These are phyloP conservation scores for Nasturtium officinale DNA, from an alignment of 345 rosid species.

Conservation along the genomic window DNA sequence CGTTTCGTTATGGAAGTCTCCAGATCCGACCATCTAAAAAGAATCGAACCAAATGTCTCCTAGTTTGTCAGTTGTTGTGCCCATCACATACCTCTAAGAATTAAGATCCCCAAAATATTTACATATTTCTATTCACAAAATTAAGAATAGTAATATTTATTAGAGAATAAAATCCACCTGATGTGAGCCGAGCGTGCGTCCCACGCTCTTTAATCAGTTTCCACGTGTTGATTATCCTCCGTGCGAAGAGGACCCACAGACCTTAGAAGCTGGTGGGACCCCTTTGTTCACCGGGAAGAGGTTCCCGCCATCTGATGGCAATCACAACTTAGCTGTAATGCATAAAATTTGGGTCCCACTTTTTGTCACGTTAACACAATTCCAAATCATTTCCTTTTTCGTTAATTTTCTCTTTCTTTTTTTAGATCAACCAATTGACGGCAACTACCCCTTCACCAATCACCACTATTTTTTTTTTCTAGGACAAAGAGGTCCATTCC, in stretches of 20 bases:
- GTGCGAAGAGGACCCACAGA: background rate
- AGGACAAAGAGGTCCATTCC: background rate
- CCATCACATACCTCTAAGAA: slow-evolving; percentile 1
- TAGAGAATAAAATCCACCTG: too few relatives aligned
- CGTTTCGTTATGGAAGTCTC: slow-evolving; percentile 29
- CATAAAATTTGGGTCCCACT: slow-evolving; percentile 22
- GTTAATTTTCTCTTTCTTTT: slow-evolving; percentile 30
- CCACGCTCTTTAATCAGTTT: slow-evolving; percentile 12
- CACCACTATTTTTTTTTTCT: slow-evolving; percentile 20
- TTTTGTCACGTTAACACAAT: slow-evolving; percentile 37
- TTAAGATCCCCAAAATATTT: slow-evolving; percentile 20
- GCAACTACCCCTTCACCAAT: slow-evolving; percentile 36
- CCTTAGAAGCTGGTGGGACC: slow-evolving; percentile 27
- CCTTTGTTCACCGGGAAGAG: slow-evolving; percentile 19
- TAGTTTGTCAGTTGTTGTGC: slow-evolving; percentile 14
- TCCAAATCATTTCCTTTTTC: slow-evolving; percentile 38
- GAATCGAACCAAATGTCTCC: background rate
- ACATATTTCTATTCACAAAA: too few relatives aligned
- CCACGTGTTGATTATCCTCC: slow-evolving; percentile 17
- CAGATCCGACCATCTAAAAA: slow-evolving; percentile 21
- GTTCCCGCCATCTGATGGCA: slow-evolving; percentile 30
- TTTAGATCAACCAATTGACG: slow-evolving; percentile 33
- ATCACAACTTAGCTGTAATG: slow-evolving; percentile 32
- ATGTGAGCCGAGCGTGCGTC: slow-evolving; percentile 21
- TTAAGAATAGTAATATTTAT: too few relatives aligned